phyloP scores from a whole-genome alignment of 2,329 filamentous ascomycete genomes.

The Colletotrichum sp. region DNA sequence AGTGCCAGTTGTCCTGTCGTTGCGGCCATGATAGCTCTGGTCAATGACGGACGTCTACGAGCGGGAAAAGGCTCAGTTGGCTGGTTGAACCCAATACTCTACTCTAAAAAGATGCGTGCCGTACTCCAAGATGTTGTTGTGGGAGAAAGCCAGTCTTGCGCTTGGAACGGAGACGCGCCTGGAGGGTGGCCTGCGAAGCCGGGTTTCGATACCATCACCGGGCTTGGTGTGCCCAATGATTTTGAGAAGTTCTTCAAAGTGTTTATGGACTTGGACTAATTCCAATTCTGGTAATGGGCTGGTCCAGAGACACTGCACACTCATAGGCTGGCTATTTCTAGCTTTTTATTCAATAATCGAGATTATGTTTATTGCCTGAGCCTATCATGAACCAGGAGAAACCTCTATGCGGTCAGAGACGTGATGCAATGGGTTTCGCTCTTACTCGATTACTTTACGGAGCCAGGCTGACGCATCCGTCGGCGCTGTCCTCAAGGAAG shows the following conservation, averaged over 20 bases:
- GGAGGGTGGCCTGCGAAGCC: constrained; percentile 48
- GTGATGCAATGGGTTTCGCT: background rate
- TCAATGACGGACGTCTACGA: constrained; percentile 58
- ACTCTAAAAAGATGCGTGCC: constrained; percentile 39
- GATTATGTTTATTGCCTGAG: background rate
- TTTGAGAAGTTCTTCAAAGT: constrained; percentile 39
- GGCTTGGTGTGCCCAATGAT: constrained; percentile 51
- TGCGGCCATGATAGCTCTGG: constrained; percentile 57
- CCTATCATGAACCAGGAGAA: background rate
- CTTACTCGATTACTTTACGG: background rate
- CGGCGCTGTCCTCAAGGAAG: constrained; percentile 56
- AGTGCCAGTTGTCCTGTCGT: constrained; percentile 60
- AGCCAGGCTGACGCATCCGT: constrained; percentile 16
- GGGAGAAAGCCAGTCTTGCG: constrained; percentile 46
- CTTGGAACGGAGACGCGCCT: constrained; percentile 35
- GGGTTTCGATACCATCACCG: constrained; percentile 56
- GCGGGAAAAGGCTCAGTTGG: constrained; percentile 54
- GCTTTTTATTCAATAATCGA: background rate
- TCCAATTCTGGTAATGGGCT: background rate
- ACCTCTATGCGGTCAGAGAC: background rate
- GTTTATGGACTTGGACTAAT: background rate
- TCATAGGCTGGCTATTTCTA: background rate
- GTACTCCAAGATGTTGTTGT: constrained; percentile 46
- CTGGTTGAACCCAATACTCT: constrained; percentile 58
- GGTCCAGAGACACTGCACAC: background rate